Evolutionary conservation across 257 asterid species (phyloP), one percentile per base, ranked within the genome.

Genomic region (Haberlea rhodopensis): DNA sequence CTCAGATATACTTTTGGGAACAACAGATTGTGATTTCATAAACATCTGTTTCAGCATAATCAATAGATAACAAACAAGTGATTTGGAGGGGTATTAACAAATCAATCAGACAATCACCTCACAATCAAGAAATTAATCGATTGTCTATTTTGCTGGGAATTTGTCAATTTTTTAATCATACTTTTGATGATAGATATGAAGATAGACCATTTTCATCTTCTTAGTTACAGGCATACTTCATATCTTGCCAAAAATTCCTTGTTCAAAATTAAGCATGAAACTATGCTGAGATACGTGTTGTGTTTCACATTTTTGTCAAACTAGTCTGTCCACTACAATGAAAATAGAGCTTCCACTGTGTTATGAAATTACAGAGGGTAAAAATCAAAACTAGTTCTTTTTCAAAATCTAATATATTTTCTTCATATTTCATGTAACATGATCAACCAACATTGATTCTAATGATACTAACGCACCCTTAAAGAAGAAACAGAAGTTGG

Each of bases 1-100:
- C n/a, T n/a, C n/a, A n/a, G n/a, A n/a, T 54, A 62, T 63, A 27
- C 65, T 68, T 65, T 68, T 27, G 58, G 73, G 72, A 74, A 71
- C 82, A 74, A 60, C 58, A 64, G 40, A 51, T 20, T 65, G 62
- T 57, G 77, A 67, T 45, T 65, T 65, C 65, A 57, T 62, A 27
- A 49, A 64, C 5, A 48, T 48, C 21, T 63, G 63, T 68, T 70
- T 53, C 63, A 4, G 57, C 4, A 57, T 58, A 56, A n/a, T 69
- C 49, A 40, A 62, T 61, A 27, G 65, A 15, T 60, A 45, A 56
- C 52, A 60, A 63, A 65, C 19, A 69, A 53, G 45, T 55, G 68
- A 69, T 62, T 40, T 25, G 68, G 51, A 5, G 62, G 18, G 24
- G 57, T 51, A 65, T 51, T 65, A 62, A 31, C 24, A 56, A 68